Percentiles rank a stretch among this genome's conserved stretches.
Evolutionary conservation across 2,329 filamentous ascomycete species (phyloP).

Genomic region (Penicillium olsonii): DNA sequence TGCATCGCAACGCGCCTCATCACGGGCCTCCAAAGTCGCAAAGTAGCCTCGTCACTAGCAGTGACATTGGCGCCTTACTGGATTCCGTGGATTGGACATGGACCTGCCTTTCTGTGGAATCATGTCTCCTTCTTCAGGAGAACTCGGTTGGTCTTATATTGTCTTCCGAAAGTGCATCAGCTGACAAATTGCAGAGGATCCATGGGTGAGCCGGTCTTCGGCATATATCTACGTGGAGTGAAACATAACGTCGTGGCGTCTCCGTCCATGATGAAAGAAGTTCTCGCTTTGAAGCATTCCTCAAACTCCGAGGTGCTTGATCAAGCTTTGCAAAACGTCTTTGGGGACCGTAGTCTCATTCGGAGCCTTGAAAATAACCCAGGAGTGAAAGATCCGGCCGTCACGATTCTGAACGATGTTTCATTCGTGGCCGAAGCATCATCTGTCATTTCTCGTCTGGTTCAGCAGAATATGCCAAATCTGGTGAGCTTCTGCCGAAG

Average conservation of each 20-base stretch:
- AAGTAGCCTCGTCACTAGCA: conserved; percentile 28
- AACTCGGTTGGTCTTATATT: conserved; percentile 36
- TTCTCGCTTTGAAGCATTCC: conserved; percentile 37
- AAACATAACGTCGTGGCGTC: conserved; percentile 55
- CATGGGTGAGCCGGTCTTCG: conserved; percentile 47
- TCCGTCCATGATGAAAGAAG: conserved; percentile 47
- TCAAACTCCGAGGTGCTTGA: conserved; percentile 33
- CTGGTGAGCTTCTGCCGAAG: conserved; percentile 62
- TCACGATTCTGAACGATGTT: conserved; percentile 49
- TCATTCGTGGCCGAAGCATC: conserved; percentile 48
- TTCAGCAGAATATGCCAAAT: conserved; percentile 53
- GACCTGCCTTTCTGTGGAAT: conserved; percentile 49
- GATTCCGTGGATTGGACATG: conserved; percentile 60
- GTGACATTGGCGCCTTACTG: conserved; percentile 60
- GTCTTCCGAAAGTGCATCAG: background rate
- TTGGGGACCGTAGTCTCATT: conserved; percentile 43
- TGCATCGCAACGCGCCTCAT: conserved; percentile 43
- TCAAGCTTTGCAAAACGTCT: conserved; percentile 43
- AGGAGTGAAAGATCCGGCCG: conserved; percentile 39
- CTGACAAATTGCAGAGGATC: conserved; percentile 33
- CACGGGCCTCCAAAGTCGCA: conserved; percentile 36
- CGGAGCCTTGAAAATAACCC: conserved; percentile 37
- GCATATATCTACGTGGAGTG: conserved; percentile 52
- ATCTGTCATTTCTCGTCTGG: conserved; percentile 36
- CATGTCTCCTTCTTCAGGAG: conserved; percentile 47